Conservation (phyloP, 2,329 filamentous ascomycete species). For the Knoxdaviesia capensis region DNA sequence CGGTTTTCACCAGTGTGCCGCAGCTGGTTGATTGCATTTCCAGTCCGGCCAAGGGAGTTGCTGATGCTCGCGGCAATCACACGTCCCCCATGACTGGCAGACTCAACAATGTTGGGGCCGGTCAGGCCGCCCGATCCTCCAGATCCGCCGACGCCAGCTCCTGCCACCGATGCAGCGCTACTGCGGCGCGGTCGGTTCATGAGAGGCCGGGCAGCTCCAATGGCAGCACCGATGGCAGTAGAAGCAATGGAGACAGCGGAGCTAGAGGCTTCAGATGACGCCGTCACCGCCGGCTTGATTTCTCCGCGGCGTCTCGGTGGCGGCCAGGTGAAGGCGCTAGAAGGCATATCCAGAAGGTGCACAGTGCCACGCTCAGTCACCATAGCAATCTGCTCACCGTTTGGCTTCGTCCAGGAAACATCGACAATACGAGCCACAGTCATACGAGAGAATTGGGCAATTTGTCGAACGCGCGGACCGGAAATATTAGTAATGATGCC, state of each 20-base stretch:
- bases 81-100: conserved; percentile 49
- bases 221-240: conserved; percentile 48
- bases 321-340: conserved; percentile 72
- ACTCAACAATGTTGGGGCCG: conserved; percentile 16
- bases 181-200: conserved; percentile 33
- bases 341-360: conserved; percentile 74
- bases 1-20: conserved; percentile 60
- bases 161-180: conserved; percentile 11
- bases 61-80: conserved; percentile 55
- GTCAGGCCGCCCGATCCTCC: conserved; percentile 5
- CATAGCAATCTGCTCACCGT: conserved; percentile 67
- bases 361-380: conserved; percentile 91
- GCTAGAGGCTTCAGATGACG: conserved; percentile 22
- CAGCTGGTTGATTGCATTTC: conserved; percentile 46
- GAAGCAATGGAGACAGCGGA: conserved; percentile 50
- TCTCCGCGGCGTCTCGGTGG: conserved; percentile 38
- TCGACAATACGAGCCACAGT: conserved; percentile 83
- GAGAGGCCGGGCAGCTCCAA: conserved; percentile 44
- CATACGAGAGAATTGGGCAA: conserved; percentile 78
- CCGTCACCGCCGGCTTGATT: conserved; percentile 21
- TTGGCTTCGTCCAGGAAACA: conserved; percentile 67
- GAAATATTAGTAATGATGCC: conserved; percentile 20
- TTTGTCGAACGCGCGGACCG: conserved; percentile 51
- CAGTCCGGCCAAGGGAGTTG: conserved; percentile 55
- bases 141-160: conserved; percentile 8